Evolutionary conservation across 495 filamentous ascomycete species (phyloP).

Genomic region (Evernia prunastri): DNA sequence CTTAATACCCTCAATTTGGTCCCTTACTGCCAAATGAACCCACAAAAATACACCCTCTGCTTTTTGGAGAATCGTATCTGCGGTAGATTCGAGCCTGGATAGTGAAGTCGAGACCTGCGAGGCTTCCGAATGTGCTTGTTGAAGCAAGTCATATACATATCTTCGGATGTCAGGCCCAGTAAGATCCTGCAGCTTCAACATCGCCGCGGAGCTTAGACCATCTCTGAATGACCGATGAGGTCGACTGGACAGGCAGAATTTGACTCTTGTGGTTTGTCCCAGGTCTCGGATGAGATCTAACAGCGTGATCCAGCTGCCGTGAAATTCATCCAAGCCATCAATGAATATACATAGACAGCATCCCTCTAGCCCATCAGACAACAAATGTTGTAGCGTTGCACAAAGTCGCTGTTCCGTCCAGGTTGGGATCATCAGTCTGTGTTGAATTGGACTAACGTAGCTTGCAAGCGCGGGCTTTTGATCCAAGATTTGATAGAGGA

Average conservation of each 20-base stretch:
- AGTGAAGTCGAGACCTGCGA: neutral
- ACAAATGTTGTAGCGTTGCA: neutral
- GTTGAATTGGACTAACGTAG: neutral
- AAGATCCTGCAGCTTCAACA: neutral
- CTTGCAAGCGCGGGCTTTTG: neutral
- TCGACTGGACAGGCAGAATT: neutral
- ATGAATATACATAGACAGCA: neutral
- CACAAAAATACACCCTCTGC: slow-evolving; percentile 14
- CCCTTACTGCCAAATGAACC: slow-evolving; percentile 3
- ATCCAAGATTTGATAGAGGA: slow-evolving; percentile 30
- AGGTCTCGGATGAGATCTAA: neutral
- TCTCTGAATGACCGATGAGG: neutral
- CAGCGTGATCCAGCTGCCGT: neutral
- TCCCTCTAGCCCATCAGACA: neutral
- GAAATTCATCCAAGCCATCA: neutral
- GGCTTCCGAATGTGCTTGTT: neutral
- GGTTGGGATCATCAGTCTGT: neutral
- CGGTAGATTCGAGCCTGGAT: neutral
- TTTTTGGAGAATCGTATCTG: neutral
- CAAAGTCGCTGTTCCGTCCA: neutral
- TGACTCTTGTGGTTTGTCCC: neutral
- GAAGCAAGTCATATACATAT: neutral
- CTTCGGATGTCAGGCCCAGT: neutral
- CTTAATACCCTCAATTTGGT: slow-evolving; percentile 1
- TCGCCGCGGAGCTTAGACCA: neutral